Base-by-base conservation (phyloP, 768 basidiomycete genomes). In the Tulasnella sp. region DNA sequence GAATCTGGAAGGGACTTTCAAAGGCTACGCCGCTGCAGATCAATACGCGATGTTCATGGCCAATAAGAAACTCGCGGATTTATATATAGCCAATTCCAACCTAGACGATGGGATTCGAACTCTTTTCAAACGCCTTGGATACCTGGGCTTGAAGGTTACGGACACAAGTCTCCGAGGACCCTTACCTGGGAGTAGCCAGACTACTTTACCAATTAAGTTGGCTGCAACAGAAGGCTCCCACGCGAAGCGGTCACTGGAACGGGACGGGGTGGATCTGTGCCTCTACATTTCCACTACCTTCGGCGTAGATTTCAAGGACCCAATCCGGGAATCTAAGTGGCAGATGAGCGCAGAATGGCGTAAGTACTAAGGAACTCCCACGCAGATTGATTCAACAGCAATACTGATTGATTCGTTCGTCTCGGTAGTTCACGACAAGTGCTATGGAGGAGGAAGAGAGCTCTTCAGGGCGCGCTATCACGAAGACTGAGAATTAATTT, bases 1-100 rank as follows among this genome's bases (percentile, higher is more conserved):
- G 72, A 37, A 44, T 1, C n/a, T 78, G 1, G 37, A 78, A 31
- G 58, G 34, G 22, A 78, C 77, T 1, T 78, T 54, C 77, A 58
- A 58, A 24, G 77, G n/a, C 46, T 41, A 40, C 11, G 37, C 72
- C 3, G 16, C 2, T 2, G 54, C 46, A n/a, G 37, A 58, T 31
- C 75, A 28, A 75, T 41, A 48, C 22, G 50, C 11, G 1, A 42
- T 79, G 60, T 48, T n/a, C 64, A 37, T 16, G 24, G 78, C 78
- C 5, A 7, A n/a, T 20, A 14, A 22, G 0, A 1, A 72, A 31
- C 64, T 79, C 31, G 3, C 69, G 40, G 24, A 22, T 7, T 12
- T 73, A 20, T 24, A 72, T 9, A 44, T n/a, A 18, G 3, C 24
- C 5, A 72, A 73, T 7, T 31, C 41, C 16, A 60, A 79, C 41